Evolutionary conservation across 352 stramenopile species (phyloP).

Genomic region (Phytophthora sojae): DNA sequence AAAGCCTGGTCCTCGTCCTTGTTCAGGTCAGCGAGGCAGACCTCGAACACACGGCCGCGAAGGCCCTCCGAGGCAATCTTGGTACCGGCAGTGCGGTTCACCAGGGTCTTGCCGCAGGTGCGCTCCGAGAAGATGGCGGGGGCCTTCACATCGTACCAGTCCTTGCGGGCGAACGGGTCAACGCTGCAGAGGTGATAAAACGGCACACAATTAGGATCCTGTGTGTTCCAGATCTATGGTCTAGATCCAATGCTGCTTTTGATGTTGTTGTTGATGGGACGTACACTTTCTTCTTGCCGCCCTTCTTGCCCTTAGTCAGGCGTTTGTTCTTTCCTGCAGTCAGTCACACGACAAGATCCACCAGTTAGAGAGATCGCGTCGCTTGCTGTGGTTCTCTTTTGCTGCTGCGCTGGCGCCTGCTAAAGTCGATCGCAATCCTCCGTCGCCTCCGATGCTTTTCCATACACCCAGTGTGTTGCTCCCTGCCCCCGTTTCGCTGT

Average conservation of each 20-base stretch:
- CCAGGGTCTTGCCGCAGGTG: slow-evolving; percentile 98
- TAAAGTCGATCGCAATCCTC: not conserved
- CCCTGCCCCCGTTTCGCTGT: not conserved
- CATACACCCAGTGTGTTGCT: not conserved
- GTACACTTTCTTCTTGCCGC: slow-evolving; percentile 93
- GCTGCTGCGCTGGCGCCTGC: not conserved
- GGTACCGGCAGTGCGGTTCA: slow-evolving; percentile 96
- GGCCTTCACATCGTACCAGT: slow-evolving; percentile 97
- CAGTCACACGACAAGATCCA: slow-evolving; percentile 28
- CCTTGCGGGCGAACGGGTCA: slow-evolving; percentile 99
- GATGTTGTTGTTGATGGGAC: slow-evolving; percentile 4
- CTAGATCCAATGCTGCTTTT: not conserved
- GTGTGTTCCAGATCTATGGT: not conserved
- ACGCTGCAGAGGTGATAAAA: slow-evolving; percentile 58
- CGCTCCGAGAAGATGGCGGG: slow-evolving; percentile 98
- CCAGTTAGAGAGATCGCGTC: not conserved
- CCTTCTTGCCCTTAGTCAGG: slow-evolving; percentile 93
- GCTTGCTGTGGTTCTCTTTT: not conserved
- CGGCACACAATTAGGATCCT: slow-evolving; percentile 17
- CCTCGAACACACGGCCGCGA: slow-evolving; percentile 99
- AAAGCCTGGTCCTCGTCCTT: slow-evolving; percentile 98
- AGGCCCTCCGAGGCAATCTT: slow-evolving; percentile 99
- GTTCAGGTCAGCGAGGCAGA: slow-evolving; percentile 99
- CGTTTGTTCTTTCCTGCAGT: slow-evolving; percentile 91
- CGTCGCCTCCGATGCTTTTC: not conserved